A percentile compares a stretch with the other conserved stretches of the same genome.
Conservation (phyloP, 441 rosid genomes). For the Adansonia gregorii region DNA sequence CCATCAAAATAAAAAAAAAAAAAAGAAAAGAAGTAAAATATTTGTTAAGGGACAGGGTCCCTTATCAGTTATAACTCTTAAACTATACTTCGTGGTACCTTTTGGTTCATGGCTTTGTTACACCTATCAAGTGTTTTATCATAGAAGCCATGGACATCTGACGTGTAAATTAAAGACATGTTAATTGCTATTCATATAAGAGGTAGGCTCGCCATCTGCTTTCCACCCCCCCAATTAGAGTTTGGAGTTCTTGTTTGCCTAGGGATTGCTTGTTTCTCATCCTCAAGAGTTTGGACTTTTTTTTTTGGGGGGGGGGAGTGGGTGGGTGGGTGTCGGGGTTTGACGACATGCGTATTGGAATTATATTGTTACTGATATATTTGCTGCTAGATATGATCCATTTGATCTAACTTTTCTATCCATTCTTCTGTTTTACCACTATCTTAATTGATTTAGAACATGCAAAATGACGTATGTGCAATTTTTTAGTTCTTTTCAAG, state of each 20-base stretch:
- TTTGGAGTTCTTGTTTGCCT: not conserved
- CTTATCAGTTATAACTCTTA: constrained; percentile 2
- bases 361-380: constrained; percentile 1
- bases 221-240: not conserved
- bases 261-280: not conserved
- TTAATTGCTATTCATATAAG: not conserved
- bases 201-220: not conserved
- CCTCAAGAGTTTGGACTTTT: not conserved
- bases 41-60: constrained; percentile 19
- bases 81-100: not conserved
- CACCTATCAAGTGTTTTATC: not conserved
- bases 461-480: constrained; percentile 12
- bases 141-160: not conserved
- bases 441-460: constrained; percentile 1
- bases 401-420: not conserved
- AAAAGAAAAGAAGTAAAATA: not conserved
- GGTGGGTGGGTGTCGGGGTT: not conserved
- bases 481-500: constrained; percentile 10
- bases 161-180: not conserved
- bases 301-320: not conserved
- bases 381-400: constrained; percentile 15
- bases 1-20: not conserved
- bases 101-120: not conserved
- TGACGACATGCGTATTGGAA: not conserved
- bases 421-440: not conserved